Conservation (phyloP, 164 flowering plant species). For the Brasenia schreberi region DNA sequence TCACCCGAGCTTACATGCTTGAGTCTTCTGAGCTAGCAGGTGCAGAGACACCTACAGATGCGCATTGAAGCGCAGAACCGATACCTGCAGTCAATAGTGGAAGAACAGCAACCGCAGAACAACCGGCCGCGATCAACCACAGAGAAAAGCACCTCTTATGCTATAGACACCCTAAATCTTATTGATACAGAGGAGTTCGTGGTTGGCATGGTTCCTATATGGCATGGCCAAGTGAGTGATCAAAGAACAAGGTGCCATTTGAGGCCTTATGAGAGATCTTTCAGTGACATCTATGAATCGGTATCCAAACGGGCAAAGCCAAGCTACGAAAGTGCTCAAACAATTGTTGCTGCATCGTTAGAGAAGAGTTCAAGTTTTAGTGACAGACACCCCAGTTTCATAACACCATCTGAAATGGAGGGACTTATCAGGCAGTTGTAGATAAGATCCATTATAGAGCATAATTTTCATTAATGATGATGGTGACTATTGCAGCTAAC, state of each 20-base stretch:
- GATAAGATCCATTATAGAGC: neutral
- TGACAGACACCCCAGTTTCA: neutral
- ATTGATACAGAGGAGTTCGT: neutral
- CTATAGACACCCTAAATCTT: neutral
- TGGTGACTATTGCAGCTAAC: neutral
- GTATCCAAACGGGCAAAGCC: neutral
- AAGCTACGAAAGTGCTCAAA: neutral
- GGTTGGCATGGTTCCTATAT: neutral
- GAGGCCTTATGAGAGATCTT: neutral
- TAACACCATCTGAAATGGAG: neutral
- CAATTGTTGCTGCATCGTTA: neutral
- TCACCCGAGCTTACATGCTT: neutral
- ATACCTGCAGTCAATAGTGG: neutral
- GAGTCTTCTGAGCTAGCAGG: neutral
- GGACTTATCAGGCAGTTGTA: neutral
- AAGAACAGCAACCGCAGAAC: neutral
- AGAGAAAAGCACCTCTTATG: neutral
- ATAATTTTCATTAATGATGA: neutral
- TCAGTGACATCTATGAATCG: neutral
- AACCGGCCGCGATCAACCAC: neutral
- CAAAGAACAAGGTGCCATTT: neutral
- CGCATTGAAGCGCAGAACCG: neutral
- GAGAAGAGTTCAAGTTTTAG: neutral
- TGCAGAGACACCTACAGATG: conserved; percentile 1
- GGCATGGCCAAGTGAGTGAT: neutral